Evolutionary conservation across 2,329 filamentous ascomycete genomes (phyloP).

Genomic region (Lachnellula hyalina): DNA sequence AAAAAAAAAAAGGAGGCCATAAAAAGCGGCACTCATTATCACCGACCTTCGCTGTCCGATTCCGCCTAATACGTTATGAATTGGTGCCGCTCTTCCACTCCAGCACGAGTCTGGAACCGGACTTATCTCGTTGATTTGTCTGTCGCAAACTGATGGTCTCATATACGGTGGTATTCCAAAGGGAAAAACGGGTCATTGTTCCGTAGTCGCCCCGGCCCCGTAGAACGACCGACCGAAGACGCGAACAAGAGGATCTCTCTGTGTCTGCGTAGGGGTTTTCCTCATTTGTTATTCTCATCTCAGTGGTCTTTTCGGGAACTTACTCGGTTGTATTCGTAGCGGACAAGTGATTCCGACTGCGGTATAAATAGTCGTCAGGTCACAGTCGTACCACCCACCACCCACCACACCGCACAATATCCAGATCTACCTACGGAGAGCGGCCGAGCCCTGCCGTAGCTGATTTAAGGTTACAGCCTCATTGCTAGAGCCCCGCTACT

Average conservation of each 20-base stretch:
- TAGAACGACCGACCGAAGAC: neutral
- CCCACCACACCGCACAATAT: neutral
- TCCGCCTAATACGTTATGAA: neutral
- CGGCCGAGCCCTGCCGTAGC: neutral
- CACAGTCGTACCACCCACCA: neutral
- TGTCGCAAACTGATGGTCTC: neutral
- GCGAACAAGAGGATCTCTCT: neutral
- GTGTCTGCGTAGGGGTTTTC: neutral
- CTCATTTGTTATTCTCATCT: neutral
- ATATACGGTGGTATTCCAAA: neutral
- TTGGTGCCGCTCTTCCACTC: no score
- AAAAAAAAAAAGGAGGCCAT: neutral
- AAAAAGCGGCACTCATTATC: no score
- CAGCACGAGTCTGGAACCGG: no score
- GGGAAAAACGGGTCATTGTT: neutral
- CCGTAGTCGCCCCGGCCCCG: neutral
- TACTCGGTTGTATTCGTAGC: neutral
- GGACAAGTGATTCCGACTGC: neutral
- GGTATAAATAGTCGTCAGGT: neutral
- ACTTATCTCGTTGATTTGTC: no score
- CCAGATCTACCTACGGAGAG: neutral
- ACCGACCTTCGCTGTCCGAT: neutral
- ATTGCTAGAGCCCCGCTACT: neutral
- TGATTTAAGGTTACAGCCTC: neutral
- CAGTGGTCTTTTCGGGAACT: neutral